Evolutionary conservation across 208 protist species (phyloP).

Genomic region (Trypanosomatidae sp.): DNA sequence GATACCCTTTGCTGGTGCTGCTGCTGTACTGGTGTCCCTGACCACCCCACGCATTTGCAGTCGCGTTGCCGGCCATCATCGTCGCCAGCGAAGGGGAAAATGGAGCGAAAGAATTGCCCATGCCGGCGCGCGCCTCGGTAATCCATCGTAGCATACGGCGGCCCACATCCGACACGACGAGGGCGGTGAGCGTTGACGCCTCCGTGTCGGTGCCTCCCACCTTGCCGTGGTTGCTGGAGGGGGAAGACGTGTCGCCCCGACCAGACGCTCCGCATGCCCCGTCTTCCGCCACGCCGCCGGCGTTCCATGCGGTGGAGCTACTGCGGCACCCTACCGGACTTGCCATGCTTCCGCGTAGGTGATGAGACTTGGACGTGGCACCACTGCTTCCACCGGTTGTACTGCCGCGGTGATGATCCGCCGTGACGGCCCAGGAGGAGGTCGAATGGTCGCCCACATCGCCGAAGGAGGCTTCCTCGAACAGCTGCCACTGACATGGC

Average conservation of each 20-base stretch:
- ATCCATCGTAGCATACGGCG: constrained; percentile 27
- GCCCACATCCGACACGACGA: constrained; percentile 15
- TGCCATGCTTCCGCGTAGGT: not conserved
- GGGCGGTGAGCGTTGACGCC: constrained; percentile 14
- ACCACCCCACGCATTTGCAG: not conserved
- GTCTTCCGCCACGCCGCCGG: not conserved
- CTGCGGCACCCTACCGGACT: not conserved
- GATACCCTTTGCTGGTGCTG: not conserved
- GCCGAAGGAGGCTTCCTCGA: constrained; percentile 22
- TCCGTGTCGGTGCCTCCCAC: not conserved
- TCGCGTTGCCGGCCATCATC: not conserved
- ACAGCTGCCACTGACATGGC: constrained; percentile 47
- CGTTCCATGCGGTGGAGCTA: not conserved
- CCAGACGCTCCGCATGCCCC: not conserved
- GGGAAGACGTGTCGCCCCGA: not conserved
- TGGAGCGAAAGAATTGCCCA: not conserved
- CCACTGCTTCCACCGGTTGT: not conserved
- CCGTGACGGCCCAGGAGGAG: constrained; percentile 27
- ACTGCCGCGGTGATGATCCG: constrained; percentile 1
- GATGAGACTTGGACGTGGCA: not conserved
- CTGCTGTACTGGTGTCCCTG: not conserved
- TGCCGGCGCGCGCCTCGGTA: constrained; percentile 4
- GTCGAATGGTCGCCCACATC: constrained; percentile 18
- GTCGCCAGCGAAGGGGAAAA: not conserved
- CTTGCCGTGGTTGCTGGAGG: not conserved